A percentile compares a stretch with the other conserved stretches of the same genome.
These are phyloP conservation scores for Cordyceps fumosorosea DNA, from an alignment of 2,329 filamentous ascomycete genomes.

Conservation along the genomic window DNA sequence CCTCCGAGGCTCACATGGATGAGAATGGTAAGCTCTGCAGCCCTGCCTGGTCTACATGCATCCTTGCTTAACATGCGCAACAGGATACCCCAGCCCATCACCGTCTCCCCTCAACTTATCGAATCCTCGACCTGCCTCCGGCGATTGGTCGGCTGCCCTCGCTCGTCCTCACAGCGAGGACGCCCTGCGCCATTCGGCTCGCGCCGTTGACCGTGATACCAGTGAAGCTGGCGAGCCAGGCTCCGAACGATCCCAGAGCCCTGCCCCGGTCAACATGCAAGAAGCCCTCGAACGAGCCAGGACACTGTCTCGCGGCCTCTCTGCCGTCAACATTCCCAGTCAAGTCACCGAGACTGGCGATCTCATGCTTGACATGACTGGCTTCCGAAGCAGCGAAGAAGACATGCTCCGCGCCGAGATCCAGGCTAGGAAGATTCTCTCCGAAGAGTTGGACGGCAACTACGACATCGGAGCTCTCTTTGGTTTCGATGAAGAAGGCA, in stretches of 20 bases:
- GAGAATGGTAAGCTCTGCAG: constrained; percentile 25
- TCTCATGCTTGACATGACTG: constrained; percentile 96
- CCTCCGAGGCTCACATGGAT: constrained; percentile 21
- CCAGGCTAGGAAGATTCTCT: constrained; percentile 85
- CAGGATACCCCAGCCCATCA: constrained; percentile 46
- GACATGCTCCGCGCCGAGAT: constrained; percentile 87
- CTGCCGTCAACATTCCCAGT: constrained; percentile 84
- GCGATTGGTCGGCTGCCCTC: constrained; percentile 42
- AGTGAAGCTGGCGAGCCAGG: constrained; percentile 33
- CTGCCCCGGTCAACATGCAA: constrained; percentile 61
- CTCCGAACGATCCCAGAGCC: constrained; percentile 64
- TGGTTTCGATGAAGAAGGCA: constrained; percentile 89
- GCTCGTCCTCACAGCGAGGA: constrained; percentile 49
- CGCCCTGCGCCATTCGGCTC: constrained; percentile 42
- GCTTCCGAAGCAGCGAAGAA: constrained; percentile 90
- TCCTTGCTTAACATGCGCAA: constrained; percentile 13
- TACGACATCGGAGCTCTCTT: constrained; percentile 96
- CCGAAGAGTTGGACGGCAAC: constrained; percentile 87
- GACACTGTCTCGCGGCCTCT: constrained; percentile 78
- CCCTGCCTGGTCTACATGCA: not conserved
- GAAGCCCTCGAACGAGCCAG: constrained; percentile 81
- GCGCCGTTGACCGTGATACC: constrained; percentile 28
- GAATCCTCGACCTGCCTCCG: constrained; percentile 38
- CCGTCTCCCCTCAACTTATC: constrained; percentile 37
- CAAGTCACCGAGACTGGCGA: constrained; percentile 90